phyloP scores from a whole-genome alignment of 768 basidiomycete species.

The Daedaleopsis sinensis region DNA sequence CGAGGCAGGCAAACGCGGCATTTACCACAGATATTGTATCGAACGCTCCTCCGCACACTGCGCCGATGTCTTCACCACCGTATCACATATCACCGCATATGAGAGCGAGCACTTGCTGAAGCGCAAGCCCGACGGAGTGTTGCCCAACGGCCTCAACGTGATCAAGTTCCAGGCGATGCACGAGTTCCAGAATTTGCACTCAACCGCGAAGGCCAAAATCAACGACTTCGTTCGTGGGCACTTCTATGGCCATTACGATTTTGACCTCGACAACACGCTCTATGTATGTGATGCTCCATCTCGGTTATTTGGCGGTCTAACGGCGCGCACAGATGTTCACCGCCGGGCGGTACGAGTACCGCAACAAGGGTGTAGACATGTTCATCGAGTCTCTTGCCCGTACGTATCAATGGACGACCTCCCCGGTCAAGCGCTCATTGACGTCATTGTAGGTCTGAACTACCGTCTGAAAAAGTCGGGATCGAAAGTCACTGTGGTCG shows the following conservation, averaged over 20 bases:
- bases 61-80: constrained; percentile 97
- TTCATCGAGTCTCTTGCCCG: constrained; percentile 97
- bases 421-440: neutral
- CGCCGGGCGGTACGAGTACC: constrained; percentile 98
- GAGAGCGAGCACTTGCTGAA: constrained; percentile 96
- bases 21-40: constrained; percentile 98
- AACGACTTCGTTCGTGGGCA: constrained; percentile 97
- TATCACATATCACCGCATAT: constrained; percentile 98
- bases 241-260: constrained; percentile 97
- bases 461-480: constrained; percentile 60
- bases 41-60: constrained; percentile 94
- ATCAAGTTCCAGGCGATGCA: constrained; percentile 99
- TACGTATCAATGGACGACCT: constrained; percentile 33
- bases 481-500: constrained; percentile 85
- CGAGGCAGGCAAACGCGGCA: constrained; percentile 98
- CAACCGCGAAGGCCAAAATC: constrained; percentile 94
- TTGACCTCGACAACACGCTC: constrained; percentile 90
- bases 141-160: constrained; percentile 97
- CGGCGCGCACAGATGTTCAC: constrained; percentile 79
- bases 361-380: constrained; percentile 99
- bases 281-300: constrained; percentile 54
- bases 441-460: constrained; percentile 50
- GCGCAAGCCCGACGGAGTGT: constrained; percentile 94
- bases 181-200: constrained; percentile 97
- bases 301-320: neutral